Evolutionary conservation across 2,329 filamentous ascomycete genomes (phyloP), one percentile per base, ranked within the genome.

Genomic region (Coniochaeta ligniaria): DNA sequence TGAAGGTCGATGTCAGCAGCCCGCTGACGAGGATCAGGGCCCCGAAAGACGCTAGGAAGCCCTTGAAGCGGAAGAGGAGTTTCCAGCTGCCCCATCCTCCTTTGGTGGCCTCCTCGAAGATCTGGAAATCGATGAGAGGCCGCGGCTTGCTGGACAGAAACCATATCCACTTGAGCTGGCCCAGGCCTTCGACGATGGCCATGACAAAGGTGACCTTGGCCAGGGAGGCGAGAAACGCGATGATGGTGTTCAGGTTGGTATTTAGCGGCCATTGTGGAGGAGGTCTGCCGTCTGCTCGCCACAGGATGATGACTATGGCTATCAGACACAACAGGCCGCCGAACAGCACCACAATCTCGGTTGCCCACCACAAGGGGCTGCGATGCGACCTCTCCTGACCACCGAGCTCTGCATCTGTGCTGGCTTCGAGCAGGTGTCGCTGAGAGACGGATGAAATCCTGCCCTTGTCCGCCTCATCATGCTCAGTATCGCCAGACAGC

Each of bases 221-320:
- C 9, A 68, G 20, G 0, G 69, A 71, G 1, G 69, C 65, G 20
- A 72, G 59, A 58, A 70, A 65, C 5, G 68, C 67, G 9, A 71
- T 59, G 7, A 69, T 58, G 0, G 70, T 69, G 60, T 72, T 72
- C 54, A 71, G 66, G 0, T 68, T 71, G 16, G 70, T 56, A 4
- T 67, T 66, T 11, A 67, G 33, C 3, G 63, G 64, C 64, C 66
- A 65, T 2, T 62, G 60, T 1, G 68, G 68, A 6, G 66, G 62
- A 0, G 64, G 63, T n/a, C 66, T 62, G 26, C 65, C 64, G 36
- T 72, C 61, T 60, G 50, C 60, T 6, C 54, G 38, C 28, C 55
- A 58, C 1, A 66, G 60, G 16, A 64, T 45, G 2, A 63, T 9
- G 33, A 63, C 41, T 33, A 65, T 66, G 24, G 60, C 61, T 60